These are phyloP conservation scores for Kurtzmaniella fragi DNA, from an alignment of 805 yeast species.

Conservation along the genomic window DNA sequence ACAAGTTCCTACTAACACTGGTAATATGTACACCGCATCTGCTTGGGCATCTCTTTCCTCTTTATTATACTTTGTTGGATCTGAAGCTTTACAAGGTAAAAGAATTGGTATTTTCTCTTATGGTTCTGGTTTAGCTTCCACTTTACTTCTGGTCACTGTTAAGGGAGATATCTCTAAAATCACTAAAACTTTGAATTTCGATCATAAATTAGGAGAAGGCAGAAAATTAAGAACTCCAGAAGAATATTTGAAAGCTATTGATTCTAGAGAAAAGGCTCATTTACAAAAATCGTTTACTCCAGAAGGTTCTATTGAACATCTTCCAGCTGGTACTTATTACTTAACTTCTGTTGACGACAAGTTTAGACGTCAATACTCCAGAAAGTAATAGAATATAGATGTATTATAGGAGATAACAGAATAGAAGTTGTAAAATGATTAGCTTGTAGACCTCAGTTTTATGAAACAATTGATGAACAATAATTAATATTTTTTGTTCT, in stretches of 20 bases:
- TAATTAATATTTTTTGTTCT: no score
- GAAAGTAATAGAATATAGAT: conserved; percentile 45
- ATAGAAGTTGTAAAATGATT: neutral
- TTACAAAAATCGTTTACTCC: conserved; percentile 77
- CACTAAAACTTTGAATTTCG: conserved; percentile 59
- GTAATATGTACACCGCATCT: conserved; percentile 97
- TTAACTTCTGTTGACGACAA: conserved; percentile 79
- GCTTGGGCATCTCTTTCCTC: conserved; percentile 86
- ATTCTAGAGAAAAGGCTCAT: conserved; percentile 85
- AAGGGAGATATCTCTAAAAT: conserved; percentile 75
- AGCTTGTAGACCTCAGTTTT: no score
- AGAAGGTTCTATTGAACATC: conserved; percentile 66
- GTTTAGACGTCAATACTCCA: conserved; percentile 76
- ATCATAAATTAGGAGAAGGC: conserved; percentile 53
- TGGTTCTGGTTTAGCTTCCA: conserved; percentile 96
- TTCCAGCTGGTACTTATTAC: conserved; percentile 78
- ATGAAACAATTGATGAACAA: no score
- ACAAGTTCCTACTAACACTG: conserved; percentile 89
- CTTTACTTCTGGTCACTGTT: conserved; percentile 75
- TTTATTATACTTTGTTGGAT: conserved; percentile 67
- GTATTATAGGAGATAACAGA: no score
- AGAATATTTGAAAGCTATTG: conserved; percentile 77
- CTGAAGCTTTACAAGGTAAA: conserved; percentile 70
- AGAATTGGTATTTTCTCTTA: conserved; percentile 92
- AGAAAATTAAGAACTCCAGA: conserved; percentile 70